phyloP scores from a whole-genome alignment of 1,284 basidiomycete species.

The Polyporus tsugae region DNA sequence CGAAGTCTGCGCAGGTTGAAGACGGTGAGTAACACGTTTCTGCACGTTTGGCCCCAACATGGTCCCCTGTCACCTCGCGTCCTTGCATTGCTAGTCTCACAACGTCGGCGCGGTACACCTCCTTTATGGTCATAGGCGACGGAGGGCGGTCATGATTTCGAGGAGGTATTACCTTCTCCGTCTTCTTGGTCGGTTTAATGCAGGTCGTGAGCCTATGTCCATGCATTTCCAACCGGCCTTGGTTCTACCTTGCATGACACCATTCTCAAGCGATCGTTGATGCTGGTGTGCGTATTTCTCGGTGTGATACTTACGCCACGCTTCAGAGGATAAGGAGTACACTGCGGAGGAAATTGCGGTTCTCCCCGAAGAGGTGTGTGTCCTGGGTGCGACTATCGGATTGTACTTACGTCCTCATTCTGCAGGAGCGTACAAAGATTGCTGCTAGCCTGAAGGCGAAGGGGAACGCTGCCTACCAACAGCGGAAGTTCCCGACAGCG shows the following conservation, averaged over 20 bases:
- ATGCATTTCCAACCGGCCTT: too few relatives aligned
- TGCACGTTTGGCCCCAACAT: not conserved
- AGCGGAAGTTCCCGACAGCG: conserved; percentile 81
- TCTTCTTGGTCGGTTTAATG: too few relatives aligned
- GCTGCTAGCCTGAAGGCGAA: conserved; percentile 87
- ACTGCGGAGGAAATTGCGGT: conserved; percentile 64
- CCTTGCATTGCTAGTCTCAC: not conserved
- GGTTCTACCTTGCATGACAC: too few relatives aligned
- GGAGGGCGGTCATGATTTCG: too few relatives aligned
- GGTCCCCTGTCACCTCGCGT: not conserved
- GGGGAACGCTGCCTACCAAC: conserved; percentile 91
- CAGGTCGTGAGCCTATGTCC: too few relatives aligned
- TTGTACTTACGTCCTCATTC: conserved; percentile 8
- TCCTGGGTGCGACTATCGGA: too few relatives aligned
- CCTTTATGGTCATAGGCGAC: too few relatives aligned
- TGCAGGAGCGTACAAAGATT: conserved; percentile 76
- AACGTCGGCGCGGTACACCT: too few relatives aligned
- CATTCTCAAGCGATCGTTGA: too few relatives aligned
- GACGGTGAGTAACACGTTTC: conserved; percentile 44
- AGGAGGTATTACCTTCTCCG: too few relatives aligned
- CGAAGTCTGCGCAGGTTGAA: conserved; percentile 46
- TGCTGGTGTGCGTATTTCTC: too few relatives aligned
- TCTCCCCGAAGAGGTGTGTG: conserved; percentile 63
- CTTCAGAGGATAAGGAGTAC: conserved; percentile 44
- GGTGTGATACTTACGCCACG: not conserved